Base-by-base conservation (phyloP, 108 stramenopile genomes). In the Skeletonema marinoi region DNA sequence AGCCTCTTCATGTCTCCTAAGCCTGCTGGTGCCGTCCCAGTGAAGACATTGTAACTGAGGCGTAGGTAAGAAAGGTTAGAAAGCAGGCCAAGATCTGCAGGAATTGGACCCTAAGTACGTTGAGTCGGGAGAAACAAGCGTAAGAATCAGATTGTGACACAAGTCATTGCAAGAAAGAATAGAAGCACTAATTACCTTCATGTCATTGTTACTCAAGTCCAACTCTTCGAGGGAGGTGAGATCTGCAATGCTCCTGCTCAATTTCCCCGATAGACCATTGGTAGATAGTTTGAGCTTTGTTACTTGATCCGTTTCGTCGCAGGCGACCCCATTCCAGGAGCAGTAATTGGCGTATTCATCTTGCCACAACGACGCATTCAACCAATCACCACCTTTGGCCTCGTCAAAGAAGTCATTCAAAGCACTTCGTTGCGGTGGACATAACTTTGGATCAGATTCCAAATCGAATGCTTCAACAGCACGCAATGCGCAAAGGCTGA, bases 41-140 rank as follows among this genome's bases (percentile, higher is more conserved):
- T 82, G 48, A 92, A 81, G 3, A 67, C 79, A 51, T 86, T 93
- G 44, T 89, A 74, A 58, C 74, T 72, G 9, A 93, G 63, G 11
- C 65, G 62, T 3, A 93, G 51, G 4, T 70, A 71, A 25, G 73
- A 50, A 21, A 93, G 86, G 36, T 82, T 64, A 6, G 73, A 60
- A 7, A 91, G 51, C 1, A 71, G 38, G 1, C 82, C 87, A 60
- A 94, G 81, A 11, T 77, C 75, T 1, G 54, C n/a, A n/a, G 93
- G 93, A 32, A 94, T 36, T 8, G 83, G 31, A 19, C 92, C 92
- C 67, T 77, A 62, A 59, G 32, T 25, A 62, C n/a, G 58, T 3
- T 13, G 14, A 61, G 32, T 61, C 3, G 4, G 19, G 44, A 30
- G 12, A 13, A 17, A 39, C 1, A 32, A 65, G 6, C 25, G 25